Evolutionary conservation across 768 basidiomycete genomes (phyloP).

Genomic region (Kwoniella pini): DNA sequence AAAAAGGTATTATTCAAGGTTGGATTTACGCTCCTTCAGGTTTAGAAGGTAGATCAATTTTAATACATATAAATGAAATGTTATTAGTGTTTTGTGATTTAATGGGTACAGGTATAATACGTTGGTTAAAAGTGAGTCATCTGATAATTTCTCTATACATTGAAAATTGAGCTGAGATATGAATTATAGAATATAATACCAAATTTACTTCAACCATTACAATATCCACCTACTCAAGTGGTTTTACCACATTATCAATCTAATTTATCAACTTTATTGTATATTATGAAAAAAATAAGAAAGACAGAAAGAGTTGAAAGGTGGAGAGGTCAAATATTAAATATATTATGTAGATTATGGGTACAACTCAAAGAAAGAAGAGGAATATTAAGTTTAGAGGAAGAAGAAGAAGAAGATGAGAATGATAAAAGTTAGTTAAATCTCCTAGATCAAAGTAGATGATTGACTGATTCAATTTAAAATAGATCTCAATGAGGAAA

Average conservation of each 20-base stretch:
- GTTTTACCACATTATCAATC: conserved; percentile 36
- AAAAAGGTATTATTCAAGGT: conserved; percentile 46
- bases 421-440: too few relatives aligned
- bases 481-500: neutral
- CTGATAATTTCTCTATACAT: too few relatives aligned
- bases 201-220: conserved; percentile 41
- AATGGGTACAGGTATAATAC: conserved; percentile 38
- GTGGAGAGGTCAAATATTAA: conserved; percentile 52
- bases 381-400: neutral
- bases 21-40: conserved; percentile 51
- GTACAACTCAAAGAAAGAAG: conserved; percentile 24
- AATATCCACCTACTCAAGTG: conserved; percentile 34
- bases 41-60: conserved; percentile 32
- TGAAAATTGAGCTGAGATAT: too few relatives aligned
- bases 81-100: conserved; percentile 41
- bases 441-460: neutral
- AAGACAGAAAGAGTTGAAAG: conserved; percentile 36
- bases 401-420: neutral
- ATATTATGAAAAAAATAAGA: conserved; percentile 25
- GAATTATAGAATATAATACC: conserved; percentile 47
- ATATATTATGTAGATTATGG: conserved; percentile 37
- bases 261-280: conserved; percentile 41
- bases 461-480: neutral
- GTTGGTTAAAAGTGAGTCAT: conserved; percentile 52
- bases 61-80: conserved; percentile 36